Evolutionary conservation across 2,329 filamentous ascomycete genomes (phyloP), one percentile per base, ranked within the genome.

Genomic region (Cercospora berteroae): DNA sequence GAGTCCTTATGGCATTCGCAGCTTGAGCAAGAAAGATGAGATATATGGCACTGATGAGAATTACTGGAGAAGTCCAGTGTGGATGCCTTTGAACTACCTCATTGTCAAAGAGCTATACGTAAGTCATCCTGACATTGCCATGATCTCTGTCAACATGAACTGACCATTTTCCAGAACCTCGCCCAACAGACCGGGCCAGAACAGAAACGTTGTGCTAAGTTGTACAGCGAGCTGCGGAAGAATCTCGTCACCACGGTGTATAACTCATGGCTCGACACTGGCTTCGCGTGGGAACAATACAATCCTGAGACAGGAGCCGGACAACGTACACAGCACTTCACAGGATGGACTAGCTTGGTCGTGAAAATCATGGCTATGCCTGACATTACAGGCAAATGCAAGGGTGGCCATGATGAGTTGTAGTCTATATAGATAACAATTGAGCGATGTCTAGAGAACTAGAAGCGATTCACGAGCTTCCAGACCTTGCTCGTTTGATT

Each of bases 221-320:
- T 97, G 67, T 98, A 97, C 82, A 88, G 83, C 16, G 83, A 86
- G 33, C 86, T 98, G 58, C 88, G 95, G 64, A 87, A 86, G 79
- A 98, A 97, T 77, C 82, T 99, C 12, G 91, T 98, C 56, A 86
- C 93, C 61, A 98, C 94, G 1, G 91, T 98, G 13, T 97, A 90
- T 82, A 86, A 89, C 66, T 89, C 89, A 78, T 99, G 94, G 94
- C 84, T 89, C 77, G 88, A 92, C 76, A 98, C 95, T 0, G 94
- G 94, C 18, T 98, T 98, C 78, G 95, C 94, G 0, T 99, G 94
- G 94, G 95, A 99, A 81, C 95, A 99, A 81, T 99, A 98, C 80
- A 92, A 96, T 78, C 93, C 94, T 0, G 93, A 97, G 74, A 96
- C 92, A 3, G 95, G 95, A 56, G 87, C 87, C 63, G 95, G 95